Evolutionary conservation across 2,329 filamentous ascomycete species (phyloP).

Genomic region (Alternaria longipes): DNA sequence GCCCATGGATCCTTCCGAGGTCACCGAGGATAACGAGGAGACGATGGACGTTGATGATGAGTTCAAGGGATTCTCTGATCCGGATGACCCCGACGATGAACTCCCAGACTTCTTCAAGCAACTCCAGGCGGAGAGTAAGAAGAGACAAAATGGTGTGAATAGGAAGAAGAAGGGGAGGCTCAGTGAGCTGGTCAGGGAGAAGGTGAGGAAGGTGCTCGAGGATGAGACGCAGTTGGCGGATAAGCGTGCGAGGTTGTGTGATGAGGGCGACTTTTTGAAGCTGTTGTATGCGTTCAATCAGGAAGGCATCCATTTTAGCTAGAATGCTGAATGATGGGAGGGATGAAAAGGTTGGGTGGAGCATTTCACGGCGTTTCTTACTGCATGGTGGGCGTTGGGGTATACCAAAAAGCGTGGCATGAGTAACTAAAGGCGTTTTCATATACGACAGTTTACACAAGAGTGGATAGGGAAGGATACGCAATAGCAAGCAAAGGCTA

Average conservation of each 20-base stretch:
- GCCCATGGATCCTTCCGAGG: slow-evolving; percentile 39
- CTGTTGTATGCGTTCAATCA: slow-evolving; percentile 86
- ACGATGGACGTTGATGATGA: slow-evolving; percentile 62
- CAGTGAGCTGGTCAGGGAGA: slow-evolving; percentile 81
- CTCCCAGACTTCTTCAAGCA: slow-evolving; percentile 87
- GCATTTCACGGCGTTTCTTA: slow-evolving; percentile 17
- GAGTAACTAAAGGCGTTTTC: not conserved
- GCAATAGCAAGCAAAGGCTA: not conserved
- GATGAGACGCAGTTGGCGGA: slow-evolving; percentile 81
- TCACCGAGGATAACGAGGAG: slow-evolving; percentile 54
- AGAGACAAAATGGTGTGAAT: slow-evolving; percentile 60
- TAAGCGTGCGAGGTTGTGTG: slow-evolving; percentile 83
- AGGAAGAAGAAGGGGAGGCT: slow-evolving; percentile 81
- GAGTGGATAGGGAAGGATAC: too few species aligned
- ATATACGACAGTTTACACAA: not conserved
- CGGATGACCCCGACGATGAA: slow-evolving; percentile 71
- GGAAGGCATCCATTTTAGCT: slow-evolving; percentile 91
- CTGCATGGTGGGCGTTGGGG: slow-evolving; percentile 12
- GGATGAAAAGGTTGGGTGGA: not conserved
- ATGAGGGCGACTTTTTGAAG: slow-evolving; percentile 90
- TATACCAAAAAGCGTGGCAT: slow-evolving; percentile 36
- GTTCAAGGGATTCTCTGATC: slow-evolving; percentile 60
- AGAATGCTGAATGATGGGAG: not conserved
- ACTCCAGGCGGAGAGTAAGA: slow-evolving; percentile 54
- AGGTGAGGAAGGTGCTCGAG: slow-evolving; percentile 85